Base-by-base conservation (phyloP, 768 basidiomycete genomes). In the Termitomyces sp. region DNA sequence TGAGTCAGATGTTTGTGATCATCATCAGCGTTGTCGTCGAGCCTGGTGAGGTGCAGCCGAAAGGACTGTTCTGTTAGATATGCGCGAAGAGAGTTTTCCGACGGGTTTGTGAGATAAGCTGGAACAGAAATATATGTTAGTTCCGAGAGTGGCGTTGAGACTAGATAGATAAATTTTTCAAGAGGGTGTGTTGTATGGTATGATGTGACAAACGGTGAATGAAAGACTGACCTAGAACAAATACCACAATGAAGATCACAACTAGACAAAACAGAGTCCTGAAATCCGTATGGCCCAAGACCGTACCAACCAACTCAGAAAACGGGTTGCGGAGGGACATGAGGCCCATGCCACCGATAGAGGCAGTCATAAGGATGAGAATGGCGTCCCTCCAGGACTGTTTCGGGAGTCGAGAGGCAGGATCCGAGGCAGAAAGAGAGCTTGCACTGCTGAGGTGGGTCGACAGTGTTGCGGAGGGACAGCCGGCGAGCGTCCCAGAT, bases 11-110 rank as follows among this genome's bases (percentile, higher is more conserved):
- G 62, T 52, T 66, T 66, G 55, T 81, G 75, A 54, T 79, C 71
- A 54, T 87, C 85, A 51, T 84, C 80, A 55, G 72, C 66, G 45
- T 72, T 74, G 63, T 87, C 86, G 62, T 94, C 87, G 64, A 97
- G 82, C 53, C 86, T 87, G 57, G 84, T 90, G 57, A 98, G 81
- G 69, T 98, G 94, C 53, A 91, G 90, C 51, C 95, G 90, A 70
- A 99, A 98, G 24, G 93, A 95, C 66, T 91, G 90, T 66, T 97
- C 94, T n/a, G 95, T 98, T 62, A 98, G 85, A 73, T 92, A 95
- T 19, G 93, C 79, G 51, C 95, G 85, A 72, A 99, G 98, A 7
- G 93, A 93, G 45, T 85, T 85, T 71, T 98, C 94, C 54, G 88
- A 85, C 22, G 96, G 96, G 70, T 98, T 98, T 34, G 93, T 92